Conservation (phyloP, 2,329 filamentous ascomycete species). For the Trichoderma sp. region DNA sequence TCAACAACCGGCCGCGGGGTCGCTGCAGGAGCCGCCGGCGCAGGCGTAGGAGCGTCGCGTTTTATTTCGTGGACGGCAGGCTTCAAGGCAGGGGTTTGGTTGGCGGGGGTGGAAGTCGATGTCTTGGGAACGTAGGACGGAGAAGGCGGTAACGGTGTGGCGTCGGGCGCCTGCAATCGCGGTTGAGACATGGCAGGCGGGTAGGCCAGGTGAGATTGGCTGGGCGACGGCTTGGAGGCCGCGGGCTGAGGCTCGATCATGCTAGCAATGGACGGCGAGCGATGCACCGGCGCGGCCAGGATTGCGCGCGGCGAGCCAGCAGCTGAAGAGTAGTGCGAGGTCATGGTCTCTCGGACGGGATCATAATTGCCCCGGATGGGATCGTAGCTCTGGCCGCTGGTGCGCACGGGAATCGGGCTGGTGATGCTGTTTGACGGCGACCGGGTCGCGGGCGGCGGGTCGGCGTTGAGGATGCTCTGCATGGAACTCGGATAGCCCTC, state of each 20-base stretch:
- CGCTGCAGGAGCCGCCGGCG: conserved; percentile 31
- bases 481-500: conserved; percentile 57
- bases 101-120: conserved; percentile 40
- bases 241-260: conserved; percentile 67
- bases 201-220: conserved; percentile 37
- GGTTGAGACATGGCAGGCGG: conserved; percentile 38
- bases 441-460: conserved; percentile 45
- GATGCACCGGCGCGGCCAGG: conserved; percentile 38
- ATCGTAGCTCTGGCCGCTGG: conserved; percentile 84
- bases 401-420: conserved; percentile 54
- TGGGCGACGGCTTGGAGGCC: conserved; percentile 37
- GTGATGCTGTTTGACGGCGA: conserved; percentile 46
- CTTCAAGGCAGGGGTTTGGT: conserved; percentile 34
- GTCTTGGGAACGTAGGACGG: conserved; percentile 45
- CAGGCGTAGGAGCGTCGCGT: conserved; percentile 43
- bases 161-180: conserved; percentile 44
- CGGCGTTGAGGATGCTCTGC: conserved; percentile 61
- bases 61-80: conserved; percentile 42
- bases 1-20: conserved; percentile 42
- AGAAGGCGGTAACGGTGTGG: conserved; percentile 46
- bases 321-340: conserved; percentile 52
- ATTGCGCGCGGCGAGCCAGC: conserved; percentile 55
- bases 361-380: conserved; percentile 80
- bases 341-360: conserved; percentile 65
- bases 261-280: conserved; percentile 86